Percentiles rank a stretch among this genome's conserved stretches.
phyloP scores from a whole-genome alignment of 768 basidiomycete genomes.

The Mrakia blollopis region DNA sequence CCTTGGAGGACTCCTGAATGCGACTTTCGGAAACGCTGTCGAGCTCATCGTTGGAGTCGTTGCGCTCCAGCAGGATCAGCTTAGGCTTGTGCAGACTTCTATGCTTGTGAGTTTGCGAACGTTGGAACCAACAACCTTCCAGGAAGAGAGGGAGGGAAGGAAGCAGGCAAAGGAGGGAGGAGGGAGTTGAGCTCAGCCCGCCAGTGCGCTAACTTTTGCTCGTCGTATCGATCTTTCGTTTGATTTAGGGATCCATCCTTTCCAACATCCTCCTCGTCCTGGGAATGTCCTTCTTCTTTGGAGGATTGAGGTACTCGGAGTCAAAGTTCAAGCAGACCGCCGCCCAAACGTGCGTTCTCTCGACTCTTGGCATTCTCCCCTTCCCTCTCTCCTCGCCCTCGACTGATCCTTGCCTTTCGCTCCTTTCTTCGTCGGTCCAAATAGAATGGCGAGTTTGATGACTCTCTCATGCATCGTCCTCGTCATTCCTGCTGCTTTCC shows the following conservation, averaged over 20 bases:
- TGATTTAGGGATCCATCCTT: conserved; percentile 21
- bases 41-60: conserved; percentile 59
- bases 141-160: background rate
- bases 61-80: conserved; percentile 25
- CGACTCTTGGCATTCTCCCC: conserved; percentile 4
- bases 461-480: conserved; percentile 82
- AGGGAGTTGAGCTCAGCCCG: background rate
- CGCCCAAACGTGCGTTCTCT: conserved; percentile 69
- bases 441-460: conserved; percentile 56
- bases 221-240: background rate
- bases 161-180: background rate
- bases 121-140: no score
- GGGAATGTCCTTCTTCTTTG: conserved; percentile 30
- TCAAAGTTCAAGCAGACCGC: conserved; percentile 75
- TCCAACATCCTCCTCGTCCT: conserved; percentile 33
- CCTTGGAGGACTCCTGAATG: conserved; percentile 47
- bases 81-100: conserved; percentile 28
- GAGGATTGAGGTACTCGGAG: conserved; percentile 59
- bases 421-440: background rate
- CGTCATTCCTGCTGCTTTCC: conserved; percentile 84
- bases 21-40: conserved; percentile 31
- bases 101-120: conserved; percentile 49
- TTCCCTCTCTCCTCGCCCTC: no score
- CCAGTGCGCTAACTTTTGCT: background rate
- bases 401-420: background rate